phyloP scores from a whole-genome alignment of 75 land plant species.

The Picea sitchensis region DNA sequence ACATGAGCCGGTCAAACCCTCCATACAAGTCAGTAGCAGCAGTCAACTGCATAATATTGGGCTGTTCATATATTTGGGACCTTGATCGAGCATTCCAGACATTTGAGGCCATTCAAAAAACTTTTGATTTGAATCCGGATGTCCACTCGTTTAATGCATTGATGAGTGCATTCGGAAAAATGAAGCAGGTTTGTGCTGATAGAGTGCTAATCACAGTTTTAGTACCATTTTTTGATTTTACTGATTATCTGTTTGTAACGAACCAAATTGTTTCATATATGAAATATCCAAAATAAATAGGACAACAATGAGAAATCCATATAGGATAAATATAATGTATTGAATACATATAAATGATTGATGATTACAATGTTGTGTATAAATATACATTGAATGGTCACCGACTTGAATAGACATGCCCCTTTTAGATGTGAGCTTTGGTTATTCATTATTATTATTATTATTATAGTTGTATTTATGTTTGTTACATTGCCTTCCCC shows the following conservation, averaged over 20 bases:
- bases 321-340: no score
- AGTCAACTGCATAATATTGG: conserved; percentile 83
- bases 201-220: neutral
- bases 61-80: conserved; percentile 96
- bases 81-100: conserved; percentile 93
- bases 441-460: no score
- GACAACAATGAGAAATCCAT: no score
- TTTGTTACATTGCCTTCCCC: no score
- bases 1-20: conserved; percentile 46
- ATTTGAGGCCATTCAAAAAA: conserved; percentile 72
- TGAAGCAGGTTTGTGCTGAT: conserved; percentile 59
- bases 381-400: no score
- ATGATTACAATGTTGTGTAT: no score
- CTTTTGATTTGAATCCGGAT: conserved; percentile 77
- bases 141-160: conserved; percentile 95
- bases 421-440: no score
- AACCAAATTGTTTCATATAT: no score
- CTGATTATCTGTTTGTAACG: neutral
- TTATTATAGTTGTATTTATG: no score
- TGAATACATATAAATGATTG: no score
- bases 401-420: no score
- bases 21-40: conserved; percentile 84
- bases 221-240: neutral
- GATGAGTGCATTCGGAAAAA: conserved; percentile 81
- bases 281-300: no score